phyloP scores from a whole-genome alignment of 306 rosid genomes.

The Hippophae rhamnoides region DNA sequence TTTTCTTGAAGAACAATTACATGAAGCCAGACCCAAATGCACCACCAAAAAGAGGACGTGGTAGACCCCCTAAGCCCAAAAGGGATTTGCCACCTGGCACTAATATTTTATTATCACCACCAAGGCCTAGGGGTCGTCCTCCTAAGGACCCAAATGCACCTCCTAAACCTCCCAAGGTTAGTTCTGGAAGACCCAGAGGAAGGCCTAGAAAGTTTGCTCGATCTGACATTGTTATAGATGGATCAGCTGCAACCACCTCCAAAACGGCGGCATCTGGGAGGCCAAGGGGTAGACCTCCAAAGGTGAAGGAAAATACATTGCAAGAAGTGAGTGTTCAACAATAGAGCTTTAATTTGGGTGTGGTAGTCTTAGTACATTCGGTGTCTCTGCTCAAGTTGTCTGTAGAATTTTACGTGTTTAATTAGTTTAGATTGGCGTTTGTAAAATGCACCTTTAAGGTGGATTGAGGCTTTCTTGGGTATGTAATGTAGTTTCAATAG shows the following conservation, averaged over 20 bases:
- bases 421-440: constrained; percentile 16
- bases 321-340: constrained; percentile 55
- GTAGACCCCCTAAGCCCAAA: constrained; percentile 64
- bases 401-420: constrained; percentile 22
- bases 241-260: neutral
- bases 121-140: constrained; percentile 68
- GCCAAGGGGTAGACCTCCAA: constrained; percentile 80
- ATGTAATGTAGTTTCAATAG: neutral
- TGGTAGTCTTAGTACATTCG: constrained; percentile 1
- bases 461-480: constrained; percentile 23
- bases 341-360: constrained; percentile 16
- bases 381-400: constrained; percentile 1
- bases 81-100: constrained; percentile 17
- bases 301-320: constrained; percentile 43
- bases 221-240: constrained; percentile 12
- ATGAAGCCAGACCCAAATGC: constrained; percentile 45
- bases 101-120: constrained; percentile 2
- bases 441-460: constrained; percentile 36
- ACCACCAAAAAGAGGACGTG: constrained; percentile 68
- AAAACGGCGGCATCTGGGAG: constrained; percentile 20
- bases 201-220: constrained; percentile 62
- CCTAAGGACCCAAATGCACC: constrained; percentile 62
- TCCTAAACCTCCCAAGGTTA: constrained; percentile 25
- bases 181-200: constrained; percentile 51
- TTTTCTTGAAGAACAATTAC: constrained; percentile 73